Conservation (phyloP, 139 green algal species). For the Yamagishiella unicocca region DNA sequence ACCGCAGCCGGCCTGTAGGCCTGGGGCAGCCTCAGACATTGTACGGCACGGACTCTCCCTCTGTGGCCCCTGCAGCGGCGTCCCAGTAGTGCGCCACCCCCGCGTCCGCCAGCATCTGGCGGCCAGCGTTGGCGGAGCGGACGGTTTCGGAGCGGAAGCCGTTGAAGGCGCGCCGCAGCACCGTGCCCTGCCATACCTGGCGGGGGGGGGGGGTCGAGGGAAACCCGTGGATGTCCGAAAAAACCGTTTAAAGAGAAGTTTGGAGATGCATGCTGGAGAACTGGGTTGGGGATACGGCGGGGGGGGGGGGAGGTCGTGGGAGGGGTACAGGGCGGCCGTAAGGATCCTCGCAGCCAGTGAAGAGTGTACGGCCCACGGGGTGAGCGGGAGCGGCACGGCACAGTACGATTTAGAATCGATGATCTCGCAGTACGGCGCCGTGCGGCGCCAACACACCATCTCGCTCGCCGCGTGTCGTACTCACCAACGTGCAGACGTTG, state of each 20-base stretch:
- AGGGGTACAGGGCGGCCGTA: background rate
- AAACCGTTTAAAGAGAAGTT: no score
- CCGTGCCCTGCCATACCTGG: slow-evolving; percentile 75
- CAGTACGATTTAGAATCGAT: background rate
- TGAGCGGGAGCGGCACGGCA: background rate
- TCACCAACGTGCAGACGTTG: slow-evolving; percentile 16
- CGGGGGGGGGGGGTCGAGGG: background rate
- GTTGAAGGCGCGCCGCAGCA: slow-evolving; percentile 74
- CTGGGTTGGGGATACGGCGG: no score
- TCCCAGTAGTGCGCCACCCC: slow-evolving; percentile 92
- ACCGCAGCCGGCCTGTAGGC: no score
- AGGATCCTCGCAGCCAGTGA: background rate
- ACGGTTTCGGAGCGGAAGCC: slow-evolving; percentile 71
- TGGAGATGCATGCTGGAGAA: no score
- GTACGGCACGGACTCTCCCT: slow-evolving; percentile 22
- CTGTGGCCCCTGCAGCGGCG: slow-evolving; percentile 65
- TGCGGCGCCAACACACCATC: background rate
- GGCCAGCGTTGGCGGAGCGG: background rate
- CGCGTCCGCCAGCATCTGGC: slow-evolving; percentile 62
- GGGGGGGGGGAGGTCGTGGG: background rate
- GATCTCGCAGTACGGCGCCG: background rate
- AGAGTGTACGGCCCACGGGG: background rate
- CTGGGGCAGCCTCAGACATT: no score
- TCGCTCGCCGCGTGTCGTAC: background rate
- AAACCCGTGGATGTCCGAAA: no score